Base-by-base conservation (phyloP, 139 green algal species). In the Auxenochlorella protothecoides region DNA sequence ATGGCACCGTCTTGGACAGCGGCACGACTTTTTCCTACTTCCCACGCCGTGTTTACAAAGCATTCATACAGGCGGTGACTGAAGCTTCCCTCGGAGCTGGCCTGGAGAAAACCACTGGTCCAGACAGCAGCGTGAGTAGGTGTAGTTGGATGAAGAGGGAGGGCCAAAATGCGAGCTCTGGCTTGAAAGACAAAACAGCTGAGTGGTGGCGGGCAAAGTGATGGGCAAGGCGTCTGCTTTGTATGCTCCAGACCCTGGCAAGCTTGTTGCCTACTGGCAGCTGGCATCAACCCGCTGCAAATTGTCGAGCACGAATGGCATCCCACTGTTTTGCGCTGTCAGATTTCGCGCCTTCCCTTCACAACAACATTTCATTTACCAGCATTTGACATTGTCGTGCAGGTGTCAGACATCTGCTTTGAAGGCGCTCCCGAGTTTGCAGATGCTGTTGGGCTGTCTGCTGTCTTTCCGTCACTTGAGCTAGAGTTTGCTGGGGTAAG, bases 21-120 rank as follows among this genome's bases (percentile, higher is more conserved):
- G 93, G 93, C 13, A 98, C 93, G 51, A 98, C 93, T 6, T 98
- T 98, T 78, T 91, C 88, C 5, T 98, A 97, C 83, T 65, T 98
- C 14, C 93, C 92, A 4, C 82, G 76, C 0, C 63, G 77, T 2
- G 90, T 86, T 1, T 96, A 91, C 75, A 63, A 76, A 3, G 69
- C 68, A 0, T 90, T 97, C 77, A 10, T 70, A 4, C 60, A 61
- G 0, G 61, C 72, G 12, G 66, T 91, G 10, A 63, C 66, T 4
- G 59, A 71, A 0, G 79, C 63, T 4, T 76, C 79, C 14, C n/a
- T 73, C 52, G 53, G 12, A 3, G 76, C 79, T 0, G 80, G 79
- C 2, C 74, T 92, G 44, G 6, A 75, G 12, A 55, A 53, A 14
- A 73, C 65, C 3, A 63, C 73, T 5, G 87, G 87, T 3, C 62